Evolutionary conservation across 768 basidiomycete genomes (phyloP).

Genomic region (Hirschioporus abietinus): DNA sequence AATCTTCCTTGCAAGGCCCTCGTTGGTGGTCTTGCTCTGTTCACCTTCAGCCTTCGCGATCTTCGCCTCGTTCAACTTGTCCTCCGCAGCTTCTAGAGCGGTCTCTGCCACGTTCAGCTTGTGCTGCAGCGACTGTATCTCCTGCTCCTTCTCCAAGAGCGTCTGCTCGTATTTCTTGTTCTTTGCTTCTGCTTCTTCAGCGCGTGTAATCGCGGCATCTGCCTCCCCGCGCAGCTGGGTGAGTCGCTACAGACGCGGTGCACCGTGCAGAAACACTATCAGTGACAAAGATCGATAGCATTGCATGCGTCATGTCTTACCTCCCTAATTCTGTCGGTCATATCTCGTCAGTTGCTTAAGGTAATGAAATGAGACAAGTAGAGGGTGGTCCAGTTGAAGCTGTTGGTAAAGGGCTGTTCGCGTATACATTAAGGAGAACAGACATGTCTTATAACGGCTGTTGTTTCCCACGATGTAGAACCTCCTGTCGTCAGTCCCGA

Average conservation of each 20-base stretch:
- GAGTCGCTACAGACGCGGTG: slow-evolving; percentile 54
- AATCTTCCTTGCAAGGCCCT: slow-evolving; percentile 76
- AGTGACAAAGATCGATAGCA: background rate
- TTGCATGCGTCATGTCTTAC: slow-evolving; percentile 21
- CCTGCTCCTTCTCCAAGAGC: slow-evolving; percentile 80
- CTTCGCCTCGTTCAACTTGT: slow-evolving; percentile 62
- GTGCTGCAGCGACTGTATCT: slow-evolving; percentile 73
- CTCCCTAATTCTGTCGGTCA: slow-evolving; percentile 42
- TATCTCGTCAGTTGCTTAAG: background rate
- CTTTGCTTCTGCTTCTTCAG: slow-evolving; percentile 82
- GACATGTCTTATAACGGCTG: background rate
- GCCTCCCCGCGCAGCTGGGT: slow-evolving; percentile 75
- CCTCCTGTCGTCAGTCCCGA: background rate
- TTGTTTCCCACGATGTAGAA: background rate
- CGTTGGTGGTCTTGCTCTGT: slow-evolving; percentile 61
- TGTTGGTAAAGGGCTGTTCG: background rate
- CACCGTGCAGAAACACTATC: background rate
- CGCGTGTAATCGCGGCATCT: slow-evolving; percentile 73
- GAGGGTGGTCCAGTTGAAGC: background rate
- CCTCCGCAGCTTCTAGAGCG: slow-evolving; percentile 69
- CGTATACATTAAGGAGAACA: background rate
- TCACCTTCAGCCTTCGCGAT: slow-evolving; percentile 61
- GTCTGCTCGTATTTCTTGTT: slow-evolving; percentile 72
- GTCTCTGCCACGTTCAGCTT: slow-evolving; percentile 58
- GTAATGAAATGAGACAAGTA: background rate